A percentile compares a stretch with the other conserved stretches of the same genome.
Evolutionary conservation across 192 early-diverging fungal species (phyloP).

Genomic region (Backusella parvicylindrica): DNA sequence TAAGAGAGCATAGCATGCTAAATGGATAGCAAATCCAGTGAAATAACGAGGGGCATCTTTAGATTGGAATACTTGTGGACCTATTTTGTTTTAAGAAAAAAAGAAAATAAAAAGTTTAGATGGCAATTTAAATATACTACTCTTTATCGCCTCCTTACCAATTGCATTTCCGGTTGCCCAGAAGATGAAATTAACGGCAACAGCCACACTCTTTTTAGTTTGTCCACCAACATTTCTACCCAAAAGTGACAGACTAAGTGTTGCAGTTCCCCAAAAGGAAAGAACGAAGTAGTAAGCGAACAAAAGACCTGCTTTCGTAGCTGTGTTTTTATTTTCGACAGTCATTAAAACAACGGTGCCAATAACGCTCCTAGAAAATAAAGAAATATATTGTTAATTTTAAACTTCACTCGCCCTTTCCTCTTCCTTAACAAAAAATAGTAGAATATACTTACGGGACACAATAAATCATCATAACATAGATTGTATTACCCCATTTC

Average conservation of each 20-base stretch:
- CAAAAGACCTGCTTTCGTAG: slow-evolving; percentile 19
- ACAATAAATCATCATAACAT: slow-evolving; percentile 8
- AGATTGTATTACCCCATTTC: neutral
- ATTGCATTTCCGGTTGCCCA: slow-evolving; percentile 23
- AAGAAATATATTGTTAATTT: neutral
- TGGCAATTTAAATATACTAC: neutral
- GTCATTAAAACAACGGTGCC: slow-evolving; percentile 20
- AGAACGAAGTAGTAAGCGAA: slow-evolving; percentile 13
- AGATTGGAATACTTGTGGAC: slow-evolving; percentile 8
- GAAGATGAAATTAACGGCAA: slow-evolving; percentile 18
- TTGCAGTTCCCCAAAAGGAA: slow-evolving; percentile 20
- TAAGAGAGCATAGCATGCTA: slow-evolving; percentile 14
- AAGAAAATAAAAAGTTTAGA: neutral
- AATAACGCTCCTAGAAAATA: slow-evolving; percentile 3
- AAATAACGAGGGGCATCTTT: slow-evolving; percentile 15
- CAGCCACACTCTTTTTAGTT: slow-evolving; percentile 16
- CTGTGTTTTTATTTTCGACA: neutral
- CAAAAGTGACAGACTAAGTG: slow-evolving; percentile 11
- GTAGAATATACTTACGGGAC: slow-evolving; percentile 7
- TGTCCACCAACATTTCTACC: slow-evolving; percentile 21
- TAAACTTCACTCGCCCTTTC: neutral
- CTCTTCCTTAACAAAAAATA: neutral
- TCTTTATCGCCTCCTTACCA: neutral
- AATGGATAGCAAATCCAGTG: slow-evolving; percentile 13
- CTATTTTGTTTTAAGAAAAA: neutral